Evolutionary conservation across 2,329 filamentous ascomycete species (phyloP).

Genomic region (Bipolaris cookei): DNA sequence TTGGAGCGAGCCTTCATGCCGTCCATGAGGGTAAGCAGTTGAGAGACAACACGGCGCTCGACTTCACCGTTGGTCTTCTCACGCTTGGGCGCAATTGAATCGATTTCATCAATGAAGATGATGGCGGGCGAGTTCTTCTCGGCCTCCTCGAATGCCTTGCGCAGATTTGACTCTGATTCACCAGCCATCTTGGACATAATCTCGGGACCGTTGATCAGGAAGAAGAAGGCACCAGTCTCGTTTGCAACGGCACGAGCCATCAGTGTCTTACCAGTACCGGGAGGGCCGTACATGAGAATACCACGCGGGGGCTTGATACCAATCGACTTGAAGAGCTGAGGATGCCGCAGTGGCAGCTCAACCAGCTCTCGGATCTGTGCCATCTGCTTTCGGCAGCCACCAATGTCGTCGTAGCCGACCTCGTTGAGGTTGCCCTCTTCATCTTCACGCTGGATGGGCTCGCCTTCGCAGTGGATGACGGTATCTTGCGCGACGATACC

Average conservation of each 20-base stretch:
- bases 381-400: constrained; percentile 99
- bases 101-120: constrained; percentile 99
- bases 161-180: constrained; percentile 97
- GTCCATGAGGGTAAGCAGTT: constrained; percentile 97
- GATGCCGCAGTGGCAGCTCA: constrained; percentile 93
- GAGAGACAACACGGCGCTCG: constrained; percentile 96
- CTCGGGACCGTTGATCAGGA: constrained; percentile 98
- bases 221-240: constrained; percentile 99
- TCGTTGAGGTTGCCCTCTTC: constrained; percentile 99
- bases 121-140: constrained; percentile 99
- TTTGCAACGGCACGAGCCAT: constrained; percentile 99
- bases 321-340: constrained; percentile 99
- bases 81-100: constrained; percentile 98
- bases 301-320: constrained; percentile 99
- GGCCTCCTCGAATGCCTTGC: constrained; percentile 99
- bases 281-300: constrained; percentile 91
- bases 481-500: constrained; percentile 99
- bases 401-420: constrained; percentile 98
- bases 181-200: constrained; percentile 99
- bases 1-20: constrained; percentile 99
- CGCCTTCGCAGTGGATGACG: constrained; percentile 97
- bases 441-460: constrained; percentile 95
- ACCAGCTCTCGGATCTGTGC: constrained; percentile 99
- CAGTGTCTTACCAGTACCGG: constrained; percentile 98
- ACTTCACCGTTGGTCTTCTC: constrained; percentile 99